phyloP scores from a whole-genome alignment of 2,329 filamentous ascomycete genomes.

The Ceratocystis harringtonii region DNA sequence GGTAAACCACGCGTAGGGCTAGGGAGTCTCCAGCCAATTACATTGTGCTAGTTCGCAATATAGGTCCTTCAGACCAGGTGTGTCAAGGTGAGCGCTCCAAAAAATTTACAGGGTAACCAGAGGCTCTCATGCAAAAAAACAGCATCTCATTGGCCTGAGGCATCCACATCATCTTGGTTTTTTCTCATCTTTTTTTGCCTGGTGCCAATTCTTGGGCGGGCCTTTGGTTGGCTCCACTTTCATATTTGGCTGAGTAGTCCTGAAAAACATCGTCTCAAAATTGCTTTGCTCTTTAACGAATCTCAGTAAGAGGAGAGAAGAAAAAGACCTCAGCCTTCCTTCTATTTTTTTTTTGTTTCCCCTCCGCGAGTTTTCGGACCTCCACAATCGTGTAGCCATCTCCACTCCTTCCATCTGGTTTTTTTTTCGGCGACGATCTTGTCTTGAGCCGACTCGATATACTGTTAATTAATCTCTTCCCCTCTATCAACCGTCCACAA shows the following conservation, averaged over 20 bases:
- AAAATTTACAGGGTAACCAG: neutral
- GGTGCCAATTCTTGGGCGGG: slow-evolving; percentile 5
- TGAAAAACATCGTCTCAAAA: slow-evolving; percentile 13
- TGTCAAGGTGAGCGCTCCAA: neutral
- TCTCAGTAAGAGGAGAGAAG: slow-evolving; percentile 4
- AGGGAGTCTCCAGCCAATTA: slow-evolving; percentile 12
- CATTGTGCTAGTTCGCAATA: slow-evolving; percentile 13
- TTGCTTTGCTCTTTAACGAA: neutral
- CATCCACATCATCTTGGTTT: slow-evolving; percentile 6
- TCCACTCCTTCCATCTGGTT: slow-evolving; percentile 11
- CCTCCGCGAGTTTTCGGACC: slow-evolving; percentile 19
- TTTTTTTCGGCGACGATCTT: slow-evolving; percentile 1
- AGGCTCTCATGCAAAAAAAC: neutral
- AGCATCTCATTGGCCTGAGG: slow-evolving; percentile 14
- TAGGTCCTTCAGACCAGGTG: slow-evolving; percentile 4
- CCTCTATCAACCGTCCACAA: slow-evolving; percentile 27
- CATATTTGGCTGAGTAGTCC: neutral
- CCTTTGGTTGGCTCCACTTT: slow-evolving; percentile 7
- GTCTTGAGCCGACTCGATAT: neutral
- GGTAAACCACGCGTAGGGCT: slow-evolving; percentile 11
- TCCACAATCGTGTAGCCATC: slow-evolving; percentile 17
- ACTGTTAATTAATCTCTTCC: neutral
- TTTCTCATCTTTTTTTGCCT: neutral
- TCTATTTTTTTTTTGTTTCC: slow-evolving; percentile 16
- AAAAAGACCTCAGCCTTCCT: slow-evolving; percentile 36